phyloP scores from a whole-genome alignment of 2,329 filamentous ascomycete species.

The Venturia nashicola region DNA sequence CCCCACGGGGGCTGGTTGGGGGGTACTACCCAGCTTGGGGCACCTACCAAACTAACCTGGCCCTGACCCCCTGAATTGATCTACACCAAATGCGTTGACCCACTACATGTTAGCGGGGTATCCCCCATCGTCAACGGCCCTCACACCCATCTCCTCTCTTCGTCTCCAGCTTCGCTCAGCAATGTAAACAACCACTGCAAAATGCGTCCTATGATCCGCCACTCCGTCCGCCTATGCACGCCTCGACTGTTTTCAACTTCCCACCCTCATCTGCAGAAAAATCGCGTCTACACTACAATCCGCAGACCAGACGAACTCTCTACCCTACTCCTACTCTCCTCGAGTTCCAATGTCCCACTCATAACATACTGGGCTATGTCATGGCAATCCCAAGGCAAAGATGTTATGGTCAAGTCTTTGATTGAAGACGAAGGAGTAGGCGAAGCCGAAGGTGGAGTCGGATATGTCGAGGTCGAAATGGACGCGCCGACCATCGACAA shows the following conservation, averaged over 20 bases:
- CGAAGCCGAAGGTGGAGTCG: slow-evolving; percentile 31
- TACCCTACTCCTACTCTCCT: slow-evolving; percentile 34
- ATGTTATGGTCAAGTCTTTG: slow-evolving; percentile 28
- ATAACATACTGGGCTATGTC: slow-evolving; percentile 39
- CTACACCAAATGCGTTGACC: too few species aligned
- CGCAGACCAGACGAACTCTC: slow-evolving; percentile 35
- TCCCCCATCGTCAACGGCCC: too few species aligned
- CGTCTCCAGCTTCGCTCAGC: neutral
- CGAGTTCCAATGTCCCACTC: slow-evolving; percentile 30
- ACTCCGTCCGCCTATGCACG: neutral
- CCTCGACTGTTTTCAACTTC: slow-evolving; percentile 13
- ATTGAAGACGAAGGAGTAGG: slow-evolving; percentile 32
- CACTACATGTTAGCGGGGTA: neutral
- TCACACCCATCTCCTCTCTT: too few species aligned
- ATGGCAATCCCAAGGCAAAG: slow-evolving; percentile 33
- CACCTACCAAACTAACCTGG: too few species aligned
- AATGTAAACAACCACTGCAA: neutral
- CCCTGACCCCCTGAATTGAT: too few species aligned
- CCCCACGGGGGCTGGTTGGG: too few species aligned
- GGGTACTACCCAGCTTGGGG: too few species aligned
- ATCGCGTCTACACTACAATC: slow-evolving; percentile 22
- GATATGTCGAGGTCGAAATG: slow-evolving; percentile 36
- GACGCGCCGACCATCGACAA: slow-evolving; percentile 32
- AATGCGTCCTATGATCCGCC: neutral
- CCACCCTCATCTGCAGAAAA: slow-evolving; percentile 15